Evolutionary conservation across 108 stramenopile species (phyloP), one percentile per base, ranked within the genome.

Genomic region (Stephanodiscus minutulus): DNA sequence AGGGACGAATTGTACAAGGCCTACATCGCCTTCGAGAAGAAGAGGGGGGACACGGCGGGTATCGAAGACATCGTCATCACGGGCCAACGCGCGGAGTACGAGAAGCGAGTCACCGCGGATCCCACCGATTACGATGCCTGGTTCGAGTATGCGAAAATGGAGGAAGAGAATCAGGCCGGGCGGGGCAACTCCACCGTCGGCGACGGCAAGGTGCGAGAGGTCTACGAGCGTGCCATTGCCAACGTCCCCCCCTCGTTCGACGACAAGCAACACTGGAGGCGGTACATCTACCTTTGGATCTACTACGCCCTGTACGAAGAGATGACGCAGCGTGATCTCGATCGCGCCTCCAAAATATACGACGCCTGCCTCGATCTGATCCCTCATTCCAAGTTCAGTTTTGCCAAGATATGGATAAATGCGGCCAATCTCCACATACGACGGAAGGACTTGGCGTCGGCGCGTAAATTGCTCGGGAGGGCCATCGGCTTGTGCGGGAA

Each of bases 241-340:
- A 85, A 98, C 57, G 65, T 97, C 31, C 97, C 96, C 37, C 97
- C 97, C 20, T 83, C 93, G 10, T 67, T 79, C 29, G 65, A 84
- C 12, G 85, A 97, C 47, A 99, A 98, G 73, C 89, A 94, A 31
- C 89, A 88, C 73, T 99, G 99, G 99, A 86, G 87, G 71, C 78
- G 98, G 27, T 99, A 99, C 80, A 97, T 99, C 57, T 99, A 95
- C 66, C 83, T 99, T 35, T 99, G 98, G 98, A 96, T 98, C 61
- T 96, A 96, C 69, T 98, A 97, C 67, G 97, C 98, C 7, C 56
- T 95, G 2, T 98, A 89, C 59, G 99, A 99, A 81, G 98, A 98
- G 76, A 61, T 99, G 35, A 74, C 82, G 48, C 82, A 74, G 7
- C 71, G 83, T 20, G 96, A 99, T 73, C 72, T 86, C 66, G 85